Conservation (phyloP, 2,329 filamentous ascomycete species). For the Leptosphaerulina australis region DNA sequence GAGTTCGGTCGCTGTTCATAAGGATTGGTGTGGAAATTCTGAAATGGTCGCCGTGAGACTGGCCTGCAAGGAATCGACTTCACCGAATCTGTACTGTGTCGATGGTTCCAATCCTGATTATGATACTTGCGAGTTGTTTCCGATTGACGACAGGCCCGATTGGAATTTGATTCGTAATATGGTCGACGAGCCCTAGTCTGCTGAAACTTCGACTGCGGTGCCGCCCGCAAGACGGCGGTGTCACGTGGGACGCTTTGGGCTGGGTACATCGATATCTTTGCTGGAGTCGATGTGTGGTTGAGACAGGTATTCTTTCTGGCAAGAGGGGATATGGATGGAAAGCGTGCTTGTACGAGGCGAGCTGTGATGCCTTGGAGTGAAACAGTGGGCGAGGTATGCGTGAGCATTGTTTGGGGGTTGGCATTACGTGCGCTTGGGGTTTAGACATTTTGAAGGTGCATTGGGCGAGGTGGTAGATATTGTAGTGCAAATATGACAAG, state of each 20-base stretch:
- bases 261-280: constrained; percentile 1
- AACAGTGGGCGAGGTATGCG: constrained; percentile 4
- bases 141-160: constrained; percentile 9
- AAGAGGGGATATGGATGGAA: neutral
- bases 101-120: constrained; percentile 8
- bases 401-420: constrained; percentile 14
- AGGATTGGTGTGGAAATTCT: neutral
- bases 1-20: neutral
- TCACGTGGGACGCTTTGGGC: neutral
- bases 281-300: neutral
- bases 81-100: neutral
- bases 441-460: constrained; percentile 11
- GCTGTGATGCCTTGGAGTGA: constrained; percentile 6
- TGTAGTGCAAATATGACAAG: neutral
- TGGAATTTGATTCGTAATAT: constrained; percentile 10
- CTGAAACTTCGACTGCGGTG: constrained; percentile 9
- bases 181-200: constrained; percentile 13
- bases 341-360: constrained; percentile 3
- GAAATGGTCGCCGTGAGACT: neutral
- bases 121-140: constrained; percentile 11
- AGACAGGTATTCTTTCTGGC: neutral
- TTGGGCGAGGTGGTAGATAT: neutral
- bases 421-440: constrained; percentile 8
- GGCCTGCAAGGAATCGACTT: neutral
- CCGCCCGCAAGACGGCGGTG: too few relatives aligned